Conservation (phyloP, 305 asterid genomes). For the Solanum hybrid region DNA sequence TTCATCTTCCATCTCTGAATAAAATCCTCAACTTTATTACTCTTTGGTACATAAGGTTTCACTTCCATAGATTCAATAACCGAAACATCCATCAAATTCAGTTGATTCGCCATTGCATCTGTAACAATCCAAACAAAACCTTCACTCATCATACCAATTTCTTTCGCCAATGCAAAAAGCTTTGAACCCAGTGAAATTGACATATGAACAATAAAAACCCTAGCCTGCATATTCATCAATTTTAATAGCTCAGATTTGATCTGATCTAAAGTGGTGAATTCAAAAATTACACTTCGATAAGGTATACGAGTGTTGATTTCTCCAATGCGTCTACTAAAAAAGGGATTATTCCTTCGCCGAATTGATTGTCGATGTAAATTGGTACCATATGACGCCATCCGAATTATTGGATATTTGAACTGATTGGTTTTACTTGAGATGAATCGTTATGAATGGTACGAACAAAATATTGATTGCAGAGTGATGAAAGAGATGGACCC, state of each 20-base stretch:
- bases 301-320: conserved; percentile 22
- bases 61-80: conserved; percentile 42
- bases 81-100: conserved; percentile 16
- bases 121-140: conserved; percentile 47
- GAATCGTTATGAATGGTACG: conserved; percentile 36
- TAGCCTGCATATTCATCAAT: conserved; percentile 35
- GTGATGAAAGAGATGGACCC: conserved; percentile 35
- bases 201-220: conserved; percentile 17
- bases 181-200: neutral
- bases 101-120: conserved; percentile 20
- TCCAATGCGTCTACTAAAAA: conserved; percentile 35
- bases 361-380: conserved; percentile 34
- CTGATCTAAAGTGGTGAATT: conserved; percentile 28
- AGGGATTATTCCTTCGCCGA: conserved; percentile 52
- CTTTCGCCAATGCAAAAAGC: neutral
- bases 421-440: conserved; percentile 37
- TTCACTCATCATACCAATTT: conserved; percentile 1
- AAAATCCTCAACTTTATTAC: conserved; percentile 23
- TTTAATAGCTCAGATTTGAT: conserved; percentile 36
- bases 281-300: conserved; percentile 34
- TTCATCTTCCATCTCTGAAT: conserved; percentile 19
- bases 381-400: conserved; percentile 51
- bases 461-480: conserved; percentile 29
- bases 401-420: conserved; percentile 29
- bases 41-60: conserved; percentile 26